These are phyloP conservation scores for Ustulina deusta DNA, from an alignment of 2,329 filamentous ascomycete species.

Conservation along the genomic window DNA sequence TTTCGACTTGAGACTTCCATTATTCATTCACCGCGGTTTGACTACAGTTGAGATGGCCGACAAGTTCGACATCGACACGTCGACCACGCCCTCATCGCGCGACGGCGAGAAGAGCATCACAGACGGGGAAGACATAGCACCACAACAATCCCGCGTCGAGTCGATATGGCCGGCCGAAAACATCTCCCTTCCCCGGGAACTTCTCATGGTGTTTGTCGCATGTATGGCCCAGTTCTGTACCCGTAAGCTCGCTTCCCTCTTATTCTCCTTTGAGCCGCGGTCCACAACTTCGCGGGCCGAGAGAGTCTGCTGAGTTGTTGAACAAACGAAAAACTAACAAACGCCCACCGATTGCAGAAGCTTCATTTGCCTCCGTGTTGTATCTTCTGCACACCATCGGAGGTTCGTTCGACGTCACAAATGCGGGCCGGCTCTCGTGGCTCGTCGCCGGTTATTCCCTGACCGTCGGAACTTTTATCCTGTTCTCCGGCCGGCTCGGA, in stretches of 20 bases:
- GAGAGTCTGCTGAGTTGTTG: background rate
- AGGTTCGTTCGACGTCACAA: slow-evolving; percentile 54
- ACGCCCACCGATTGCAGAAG: slow-evolving; percentile 26
- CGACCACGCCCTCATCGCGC: slow-evolving; percentile 15
- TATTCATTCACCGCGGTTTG: background rate
- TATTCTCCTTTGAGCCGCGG: background rate
- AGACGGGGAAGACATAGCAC: slow-evolving; percentile 35
- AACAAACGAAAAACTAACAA: slow-evolving; percentile 16
- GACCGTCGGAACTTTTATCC: slow-evolving; percentile 63
- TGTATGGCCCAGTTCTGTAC: slow-evolving; percentile 44
- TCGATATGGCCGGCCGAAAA: slow-evolving; percentile 40
- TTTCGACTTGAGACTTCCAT: background rate
- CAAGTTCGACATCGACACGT: background rate
- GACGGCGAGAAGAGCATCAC: slow-evolving; percentile 14
- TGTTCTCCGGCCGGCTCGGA: slow-evolving; percentile 61
- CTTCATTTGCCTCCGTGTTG: slow-evolving; percentile 34
- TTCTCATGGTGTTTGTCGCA: slow-evolving; percentile 37
- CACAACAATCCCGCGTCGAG: slow-evolving; percentile 34
- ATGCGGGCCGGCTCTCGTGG: slow-evolving; percentile 58
- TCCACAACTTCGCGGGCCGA: background rate
- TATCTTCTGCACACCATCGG: slow-evolving; percentile 57
- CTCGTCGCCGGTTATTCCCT: slow-evolving; percentile 60
- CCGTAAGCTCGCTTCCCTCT: slow-evolving; percentile 32
- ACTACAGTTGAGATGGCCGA: slow-evolving; percentile 5
- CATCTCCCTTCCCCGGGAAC: slow-evolving; percentile 35